Percentiles rank a stretch among this genome's conserved stretches.
phyloP scores from a whole-genome alignment of 805 yeast genomes.

The Lipomyces mesembrius region DNA sequence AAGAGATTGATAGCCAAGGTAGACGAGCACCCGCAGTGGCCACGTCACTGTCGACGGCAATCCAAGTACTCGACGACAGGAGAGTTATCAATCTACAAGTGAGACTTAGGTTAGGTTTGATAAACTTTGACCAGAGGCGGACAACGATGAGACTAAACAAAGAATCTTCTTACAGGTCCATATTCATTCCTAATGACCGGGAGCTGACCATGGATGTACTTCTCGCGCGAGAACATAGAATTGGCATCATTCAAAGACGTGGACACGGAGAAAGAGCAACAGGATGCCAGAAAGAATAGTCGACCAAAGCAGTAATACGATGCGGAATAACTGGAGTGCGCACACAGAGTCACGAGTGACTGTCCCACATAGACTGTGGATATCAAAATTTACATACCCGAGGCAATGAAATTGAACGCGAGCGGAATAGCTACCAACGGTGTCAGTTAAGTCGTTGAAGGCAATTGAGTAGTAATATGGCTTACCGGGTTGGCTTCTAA shows the following conservation, averaged over 20 bases:
- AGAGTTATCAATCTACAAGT: conserved; percentile 7
- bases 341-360: conserved; percentile 3
- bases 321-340: neutral
- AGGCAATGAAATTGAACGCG: conserved; percentile 86
- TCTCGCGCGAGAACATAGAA: conserved; percentile 1
- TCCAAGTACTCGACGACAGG: conserved; percentile 9
- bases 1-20: conserved; percentile 16
- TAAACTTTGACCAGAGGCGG: neutral
- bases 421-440: conserved; percentile 57
- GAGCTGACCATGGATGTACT: neutral
- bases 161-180: conserved; percentile 11
- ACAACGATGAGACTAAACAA: neutral
- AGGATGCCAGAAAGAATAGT: conserved; percentile 1
- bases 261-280: conserved; percentile 2
- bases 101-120: neutral
- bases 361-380: neutral
- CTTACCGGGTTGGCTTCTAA: conserved; percentile 74
- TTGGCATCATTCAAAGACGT: neutral
- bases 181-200: neutral
- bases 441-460: conserved; percentile 2
- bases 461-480: neutral
- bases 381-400: conserved; percentile 61
- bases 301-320: conserved; percentile 2
- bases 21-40: conserved; percentile 56
- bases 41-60: conserved; percentile 10